Percentiles rank a stretch among this genome's conserved stretches.
phyloP scores from a whole-genome alignment of 257 asterid species.

The Ophiorrhiza pumila region DNA sequence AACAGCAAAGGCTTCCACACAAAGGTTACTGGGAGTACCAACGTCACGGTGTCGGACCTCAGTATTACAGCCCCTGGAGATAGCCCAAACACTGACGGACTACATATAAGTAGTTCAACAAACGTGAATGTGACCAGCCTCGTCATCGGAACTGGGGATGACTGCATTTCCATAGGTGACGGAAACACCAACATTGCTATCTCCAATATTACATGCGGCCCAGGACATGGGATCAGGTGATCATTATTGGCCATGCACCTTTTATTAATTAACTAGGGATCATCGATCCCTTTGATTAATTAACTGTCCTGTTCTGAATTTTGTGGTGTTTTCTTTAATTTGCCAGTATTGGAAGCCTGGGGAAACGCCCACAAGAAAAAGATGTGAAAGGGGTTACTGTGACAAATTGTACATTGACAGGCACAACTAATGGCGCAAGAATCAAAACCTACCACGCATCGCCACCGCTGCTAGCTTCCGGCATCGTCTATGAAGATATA shows the following conservation, averaged over 20 bases:
- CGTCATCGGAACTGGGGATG: conserved; percentile 40
- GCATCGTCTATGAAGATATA: conserved; percentile 42
- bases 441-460: conserved; percentile 62
- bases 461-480: conserved; percentile 29
- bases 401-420: conserved; percentile 47
- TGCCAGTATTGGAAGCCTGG: conserved; percentile 73
- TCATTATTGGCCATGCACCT: too few relatives aligned
- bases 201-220: conserved; percentile 40
- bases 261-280: too few relatives aligned
- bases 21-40: conserved; percentile 1
- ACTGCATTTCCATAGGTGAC: conserved; percentile 52
- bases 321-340: neutral
- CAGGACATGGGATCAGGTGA: conserved; percentile 67
- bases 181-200: conserved; percentile 34
- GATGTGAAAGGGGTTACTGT: conserved; percentile 37
- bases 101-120: conserved; percentile 16
- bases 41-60: conserved; percentile 3
- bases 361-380: conserved; percentile 44
- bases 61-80: conserved; percentile 8
- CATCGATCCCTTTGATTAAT: neutral
- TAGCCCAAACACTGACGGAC: conserved; percentile 24
- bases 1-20: conserved; percentile 19
- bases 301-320: neutral
- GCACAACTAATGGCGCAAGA: conserved; percentile 73
- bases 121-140: conserved; percentile 8